phyloP scores from a whole-genome alignment of 139 green algal genomes.

The Pleodorina starrii region DNA sequence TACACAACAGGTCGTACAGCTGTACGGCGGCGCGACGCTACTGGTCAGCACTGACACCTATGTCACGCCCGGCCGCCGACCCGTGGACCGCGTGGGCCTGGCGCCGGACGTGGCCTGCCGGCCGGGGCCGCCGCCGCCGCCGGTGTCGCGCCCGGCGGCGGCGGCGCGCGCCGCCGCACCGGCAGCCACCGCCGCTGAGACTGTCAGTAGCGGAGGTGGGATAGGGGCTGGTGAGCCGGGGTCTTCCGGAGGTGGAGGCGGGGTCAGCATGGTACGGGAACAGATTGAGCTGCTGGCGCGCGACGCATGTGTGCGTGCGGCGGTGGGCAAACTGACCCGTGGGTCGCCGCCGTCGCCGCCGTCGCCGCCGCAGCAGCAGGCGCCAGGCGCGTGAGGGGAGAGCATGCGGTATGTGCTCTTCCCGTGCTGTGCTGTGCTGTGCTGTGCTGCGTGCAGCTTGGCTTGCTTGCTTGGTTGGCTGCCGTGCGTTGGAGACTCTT shows the following conservation, averaged over 20 bases:
- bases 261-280: neutral
- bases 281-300: neutral
- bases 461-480: too few species aligned
- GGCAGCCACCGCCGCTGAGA: too few species aligned
- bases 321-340: conserved; percentile 38
- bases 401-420: too few species aligned
- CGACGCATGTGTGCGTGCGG: conserved; percentile 49
- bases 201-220: neutral
- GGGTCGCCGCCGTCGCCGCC: neutral
- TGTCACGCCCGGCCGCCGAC: conserved; percentile 44
- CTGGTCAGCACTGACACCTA: conserved; percentile 79
- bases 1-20: conserved; percentile 70
- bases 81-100: conserved; percentile 56
- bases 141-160: neutral
- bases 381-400: too few species aligned
- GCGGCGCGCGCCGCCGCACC: neutral
- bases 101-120: conserved; percentile 53
- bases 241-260: too few species aligned
- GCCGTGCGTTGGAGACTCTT: too few species aligned
- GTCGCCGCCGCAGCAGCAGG: neutral
- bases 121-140: conserved; percentile 10
- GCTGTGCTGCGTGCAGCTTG: too few species aligned
- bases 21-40: conserved; percentile 79
- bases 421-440: too few species aligned
- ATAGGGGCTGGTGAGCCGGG: neutral